Evolutionary conservation across 306 rosid species (phyloP), one percentile per base, ranked within the genome.

Genomic region (Luffa aegyptiaca): DNA sequence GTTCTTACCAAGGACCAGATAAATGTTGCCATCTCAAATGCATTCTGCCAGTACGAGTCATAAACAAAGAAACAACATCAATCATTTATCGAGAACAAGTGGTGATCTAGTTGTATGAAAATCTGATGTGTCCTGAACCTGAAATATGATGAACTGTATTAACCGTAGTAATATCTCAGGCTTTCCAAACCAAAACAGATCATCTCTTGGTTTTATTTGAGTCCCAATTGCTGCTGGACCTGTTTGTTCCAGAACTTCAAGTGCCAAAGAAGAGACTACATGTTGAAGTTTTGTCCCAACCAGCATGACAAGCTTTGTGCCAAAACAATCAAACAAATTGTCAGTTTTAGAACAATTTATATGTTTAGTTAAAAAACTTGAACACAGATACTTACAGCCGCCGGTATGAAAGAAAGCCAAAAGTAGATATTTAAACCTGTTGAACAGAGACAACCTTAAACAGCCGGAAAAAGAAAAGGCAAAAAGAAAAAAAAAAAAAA

Each of bases 361-460:
- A 44, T 26, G 78, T 78, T 48, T 51, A 12, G 14, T 13, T 35
- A 5, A 26, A 44, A 63, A 64, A 26, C 64, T 76, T 72, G 64
- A 55, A 49, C 57, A 81, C 63, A 18, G 79, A 76, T 78, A 85
- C 96, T 86, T 90, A 95, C 97, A 82, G 92, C 86, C 75, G 91
- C 97, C 48, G 98, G 98, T 85, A 95, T 92, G 82, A 95, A 95
- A 77, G 97, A 95, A 82, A 95, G 87, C 98, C 98, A 95, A 88
- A 95, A 91, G 90, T 95, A 95, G 81, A 92, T 89, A 80, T 95
- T 87, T 76, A 91, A 82, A 80, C 98, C 98, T 92, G 90, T 77
- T 87, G 75, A 20, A 82, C 85, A 79, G 71, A 45, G 21, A 62
- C 33, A 84, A 83, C 36, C 17, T 79, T 65, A 49, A 37, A 37